A percentile compares a stretch with the other conserved stretches of the same genome.
Conservation (phyloP, 495 filamentous ascomycete genomes). For the Staphylotrichum longicolle region DNA sequence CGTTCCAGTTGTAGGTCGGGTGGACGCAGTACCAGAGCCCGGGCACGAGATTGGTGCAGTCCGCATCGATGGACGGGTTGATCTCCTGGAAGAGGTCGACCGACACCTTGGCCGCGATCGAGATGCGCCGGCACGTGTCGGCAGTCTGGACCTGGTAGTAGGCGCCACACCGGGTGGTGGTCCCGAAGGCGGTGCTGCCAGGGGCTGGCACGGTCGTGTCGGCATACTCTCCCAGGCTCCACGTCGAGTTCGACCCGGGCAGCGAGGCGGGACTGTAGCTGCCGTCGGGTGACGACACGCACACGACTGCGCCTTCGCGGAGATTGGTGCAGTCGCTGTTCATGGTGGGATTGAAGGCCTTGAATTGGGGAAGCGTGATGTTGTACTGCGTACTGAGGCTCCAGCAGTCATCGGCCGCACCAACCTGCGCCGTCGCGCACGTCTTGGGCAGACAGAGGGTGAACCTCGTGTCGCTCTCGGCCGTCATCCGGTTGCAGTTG, state of each 20-base stretch:
- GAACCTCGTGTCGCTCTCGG: neutral
- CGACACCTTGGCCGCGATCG: conserved; percentile 2
- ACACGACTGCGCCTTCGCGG: conserved; percentile 1
- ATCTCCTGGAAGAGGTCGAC: conserved; percentile 3
- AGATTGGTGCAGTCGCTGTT: conserved; percentile 9
- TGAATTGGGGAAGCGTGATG: conserved; percentile 5
- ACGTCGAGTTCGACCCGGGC: conserved; percentile 6
- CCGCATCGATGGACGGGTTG: conserved; percentile 6
- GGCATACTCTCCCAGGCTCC: conserved; percentile 5
- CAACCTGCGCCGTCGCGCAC: neutral
- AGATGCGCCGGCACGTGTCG: conserved; percentile 6
- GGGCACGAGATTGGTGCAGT: conserved; percentile 3
- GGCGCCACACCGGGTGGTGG: neutral
- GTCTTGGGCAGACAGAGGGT: conserved; percentile 3
- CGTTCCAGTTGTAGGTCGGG: conserved; percentile 10
- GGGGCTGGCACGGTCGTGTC: neutral
- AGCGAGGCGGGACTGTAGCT: neutral
- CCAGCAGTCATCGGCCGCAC: neutral
- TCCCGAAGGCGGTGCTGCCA: conserved; percentile 1
- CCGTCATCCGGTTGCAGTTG: neutral
- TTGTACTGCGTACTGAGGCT: conserved; percentile 3
- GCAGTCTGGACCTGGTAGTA: conserved; percentile 9
- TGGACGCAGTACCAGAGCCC: conserved; percentile 9
- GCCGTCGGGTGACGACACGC: conserved; percentile 4
- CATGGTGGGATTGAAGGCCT: conserved; percentile 1